Evolutionary conservation across 257 asterid species (phyloP).

Genomic region (Nicotiana obtusifolia): DNA sequence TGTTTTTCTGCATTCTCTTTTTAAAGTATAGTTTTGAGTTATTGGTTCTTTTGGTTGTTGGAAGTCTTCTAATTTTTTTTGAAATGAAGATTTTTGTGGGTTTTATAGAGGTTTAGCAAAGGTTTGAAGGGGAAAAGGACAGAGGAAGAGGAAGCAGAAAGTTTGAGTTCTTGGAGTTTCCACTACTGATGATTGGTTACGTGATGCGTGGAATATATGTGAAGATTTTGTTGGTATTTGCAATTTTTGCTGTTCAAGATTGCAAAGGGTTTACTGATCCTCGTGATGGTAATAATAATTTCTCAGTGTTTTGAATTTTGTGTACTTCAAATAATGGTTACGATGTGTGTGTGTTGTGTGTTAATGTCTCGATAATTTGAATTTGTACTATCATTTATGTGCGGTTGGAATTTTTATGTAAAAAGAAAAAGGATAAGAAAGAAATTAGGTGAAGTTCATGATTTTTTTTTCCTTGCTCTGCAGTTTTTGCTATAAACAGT

Average conservation of each 20-base stretch:
- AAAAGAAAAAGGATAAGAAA: not conserved
- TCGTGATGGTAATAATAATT: conserved; percentile 58
- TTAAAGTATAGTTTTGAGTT: conserved; percentile 10
- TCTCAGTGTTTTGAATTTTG: not conserved
- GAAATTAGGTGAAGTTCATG: conserved; percentile 6
- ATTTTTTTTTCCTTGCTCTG: conserved; percentile 11
- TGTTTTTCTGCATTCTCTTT: not conserved
- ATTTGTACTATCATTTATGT: not conserved
- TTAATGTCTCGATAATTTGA: not conserved
- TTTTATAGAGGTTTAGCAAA: conserved; percentile 15
- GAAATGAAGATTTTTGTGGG: conserved; percentile 4
- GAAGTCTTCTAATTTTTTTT: conserved; percentile 5
- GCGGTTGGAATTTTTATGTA: not conserved
- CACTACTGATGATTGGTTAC: conserved; percentile 34
- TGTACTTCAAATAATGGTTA: not conserved
- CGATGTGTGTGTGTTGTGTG: not conserved
- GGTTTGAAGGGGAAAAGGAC: not conserved
- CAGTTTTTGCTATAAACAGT: conserved; percentile 72
- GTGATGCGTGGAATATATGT: conserved; percentile 29
- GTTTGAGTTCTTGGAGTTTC: conserved; percentile 22
- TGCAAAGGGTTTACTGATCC: conserved; percentile 64
- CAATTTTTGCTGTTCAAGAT: conserved; percentile 31
- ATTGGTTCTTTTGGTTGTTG: conserved; percentile 10
- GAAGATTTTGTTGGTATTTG: conserved; percentile 33
- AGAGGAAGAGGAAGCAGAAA: conserved; percentile 9